These are phyloP conservation scores for Bipolaris victoriae DNA, from an alignment of 2,329 filamentous ascomycete species.

Conservation along the genomic window DNA sequence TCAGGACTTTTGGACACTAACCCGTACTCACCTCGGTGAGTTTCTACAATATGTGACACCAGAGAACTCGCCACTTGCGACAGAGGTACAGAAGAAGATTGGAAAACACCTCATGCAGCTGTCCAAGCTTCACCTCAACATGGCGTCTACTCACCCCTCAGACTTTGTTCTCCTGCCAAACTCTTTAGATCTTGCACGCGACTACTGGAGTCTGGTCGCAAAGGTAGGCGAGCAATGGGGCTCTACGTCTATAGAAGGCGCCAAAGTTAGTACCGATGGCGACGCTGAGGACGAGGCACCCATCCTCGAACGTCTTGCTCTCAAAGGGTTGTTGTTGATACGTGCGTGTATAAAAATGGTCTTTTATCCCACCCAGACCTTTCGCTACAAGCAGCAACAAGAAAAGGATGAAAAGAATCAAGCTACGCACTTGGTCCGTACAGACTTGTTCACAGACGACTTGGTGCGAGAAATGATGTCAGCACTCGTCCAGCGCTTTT, in stretches of 20 bases:
- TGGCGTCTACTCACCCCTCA: conserved; percentile 78
- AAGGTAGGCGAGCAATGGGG: conserved; percentile 78
- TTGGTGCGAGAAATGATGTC: conserved; percentile 84
- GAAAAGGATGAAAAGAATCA: conserved; percentile 77
- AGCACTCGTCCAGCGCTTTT: conserved; percentile 82
- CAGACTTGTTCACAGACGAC: conserved; percentile 74
- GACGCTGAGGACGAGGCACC: conserved; percentile 58
- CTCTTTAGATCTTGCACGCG: conserved; percentile 75
- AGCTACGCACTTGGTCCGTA: conserved; percentile 72
- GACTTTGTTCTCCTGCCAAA: conserved; percentile 84
- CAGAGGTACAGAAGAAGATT: conserved; percentile 65
- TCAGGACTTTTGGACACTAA: conserved; percentile 78
- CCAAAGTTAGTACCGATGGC: conserved; percentile 55
- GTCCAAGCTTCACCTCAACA: conserved; percentile 87
- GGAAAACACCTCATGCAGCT: conserved; percentile 89
- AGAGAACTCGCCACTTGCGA: conserved; percentile 58
- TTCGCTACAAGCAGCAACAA: conserved; percentile 78
- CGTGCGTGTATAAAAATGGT: conserved; percentile 85
- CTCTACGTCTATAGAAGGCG: conserved; percentile 52
- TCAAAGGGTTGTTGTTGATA: conserved; percentile 83
- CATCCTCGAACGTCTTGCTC: conserved; percentile 76
- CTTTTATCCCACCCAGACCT: conserved; percentile 78
- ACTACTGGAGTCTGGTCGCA: conserved; percentile 84
- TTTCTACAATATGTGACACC: conserved; percentile 70
- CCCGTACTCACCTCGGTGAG: conserved; percentile 75